Base-by-base conservation (phyloP, 2,329 filamentous ascomycete genomes). In the Parafenestella ontariensis region DNA sequence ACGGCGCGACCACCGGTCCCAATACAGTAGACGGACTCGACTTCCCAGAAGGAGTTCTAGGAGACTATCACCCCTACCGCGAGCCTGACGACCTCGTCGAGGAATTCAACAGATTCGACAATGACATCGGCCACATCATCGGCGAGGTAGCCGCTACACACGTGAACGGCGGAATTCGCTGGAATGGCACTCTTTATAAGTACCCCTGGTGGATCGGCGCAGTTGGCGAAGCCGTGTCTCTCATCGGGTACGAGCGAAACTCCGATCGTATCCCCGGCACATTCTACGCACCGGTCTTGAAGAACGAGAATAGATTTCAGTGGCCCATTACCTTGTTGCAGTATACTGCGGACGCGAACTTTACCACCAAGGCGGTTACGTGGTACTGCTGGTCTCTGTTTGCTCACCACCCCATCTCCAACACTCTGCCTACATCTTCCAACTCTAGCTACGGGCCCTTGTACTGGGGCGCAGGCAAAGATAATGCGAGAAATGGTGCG, bases 161-260 rank as follows among this genome's bases (percentile, higher is more conserved):
- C 39, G 62, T 66, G 28, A 72, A 74, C 49, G 71, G 69, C 11
- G 71, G 56, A 0, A 54, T 56, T 37, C 60, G 66, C 51, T 74
- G 70, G 71, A 49, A 62, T 1, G 68, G 64, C 4, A 31, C 50
- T 6, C 46, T 72, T 5, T 61, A 65, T 55, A 59, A 49, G 13
- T 70, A 65, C 46, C 62, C 68, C 10, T 76, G 65, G 66, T 71
- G 73, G 85, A 83, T 84, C 45, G 86, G 85, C 23, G 78, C 83
- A 8, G 84, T 90, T 2, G 82, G 82, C 13, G 87, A 90, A 68
- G 87, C 85, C 21, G 79, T 90, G n/a, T 87, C 83, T 50, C 77
- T 89, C 15, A 79, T 89, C 57, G 84, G 86, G 17, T 84, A 85
- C 26, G 87, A 90, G 78, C 80, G 87, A 51, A 89, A 89, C 72